Evolutionary conservation across 2,329 filamentous ascomycete genomes (phyloP).

Genomic region (Thielaviopsis ethacetica): DNA sequence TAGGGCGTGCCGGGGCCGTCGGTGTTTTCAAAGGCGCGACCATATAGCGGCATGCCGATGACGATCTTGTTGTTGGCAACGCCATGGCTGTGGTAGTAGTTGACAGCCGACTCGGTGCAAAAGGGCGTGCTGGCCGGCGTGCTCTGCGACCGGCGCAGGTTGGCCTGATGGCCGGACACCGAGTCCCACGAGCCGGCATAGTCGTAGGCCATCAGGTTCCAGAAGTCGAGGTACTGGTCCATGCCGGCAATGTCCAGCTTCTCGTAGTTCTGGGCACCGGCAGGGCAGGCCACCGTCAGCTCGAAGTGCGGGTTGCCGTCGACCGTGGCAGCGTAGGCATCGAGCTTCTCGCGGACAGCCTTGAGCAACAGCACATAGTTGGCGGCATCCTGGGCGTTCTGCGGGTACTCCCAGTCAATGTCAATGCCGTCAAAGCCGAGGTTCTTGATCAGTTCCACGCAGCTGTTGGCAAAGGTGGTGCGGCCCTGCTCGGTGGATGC

Average conservation of each 20-base stretch:
- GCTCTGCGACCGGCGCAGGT: conserved; percentile 44
- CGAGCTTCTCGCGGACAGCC: conserved; percentile 39
- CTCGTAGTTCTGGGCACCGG: conserved; percentile 44
- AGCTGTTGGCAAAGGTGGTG: conserved; percentile 52
- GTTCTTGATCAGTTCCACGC: conserved; percentile 61
- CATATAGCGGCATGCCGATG: conserved; percentile 83
- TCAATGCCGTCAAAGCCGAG: conserved; percentile 62
- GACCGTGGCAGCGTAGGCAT: conserved; percentile 34
- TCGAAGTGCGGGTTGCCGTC: conserved; percentile 36
- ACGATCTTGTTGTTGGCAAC: conserved; percentile 61
- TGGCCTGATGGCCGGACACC: conserved; percentile 60
- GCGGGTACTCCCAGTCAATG: conserved; percentile 54
- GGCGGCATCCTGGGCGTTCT: conserved; percentile 34
- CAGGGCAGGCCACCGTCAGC: conserved; percentile 47
- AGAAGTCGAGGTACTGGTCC: conserved; percentile 53
- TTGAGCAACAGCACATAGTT: conserved; percentile 43
- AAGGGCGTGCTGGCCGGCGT: conserved; percentile 59
- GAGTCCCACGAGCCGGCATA: conserved; percentile 71
- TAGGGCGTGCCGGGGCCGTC: conserved; percentile 55
- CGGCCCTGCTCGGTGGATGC: conserved; percentile 56
- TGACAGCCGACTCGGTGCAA: conserved; percentile 53
- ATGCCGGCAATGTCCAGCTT: conserved; percentile 47
- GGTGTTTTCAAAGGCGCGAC: conserved; percentile 67
- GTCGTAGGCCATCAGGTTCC: conserved; percentile 82
- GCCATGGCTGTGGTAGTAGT: conserved; percentile 49